Base-by-base conservation (phyloP, 805 yeast species). In the Myxozyma udenii region DNA sequence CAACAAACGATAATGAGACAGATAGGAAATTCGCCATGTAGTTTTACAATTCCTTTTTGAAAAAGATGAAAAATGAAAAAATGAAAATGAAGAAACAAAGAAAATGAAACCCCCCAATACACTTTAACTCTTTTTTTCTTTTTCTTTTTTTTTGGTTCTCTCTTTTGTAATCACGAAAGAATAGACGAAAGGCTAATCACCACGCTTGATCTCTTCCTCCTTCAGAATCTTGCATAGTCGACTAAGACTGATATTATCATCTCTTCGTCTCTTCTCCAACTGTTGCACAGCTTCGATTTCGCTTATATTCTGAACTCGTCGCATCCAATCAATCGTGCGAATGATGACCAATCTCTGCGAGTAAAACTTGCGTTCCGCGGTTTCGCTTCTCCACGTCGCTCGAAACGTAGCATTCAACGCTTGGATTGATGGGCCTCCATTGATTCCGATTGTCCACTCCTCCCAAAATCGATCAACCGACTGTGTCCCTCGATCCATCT, bases 381-480 rank as follows among this genome's bases (percentile, higher is more conserved):
- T 57, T 53, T 72, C 51, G 58, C 63, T 57, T 38, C 77, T 63
- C 78, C 78, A 74, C 32, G 69, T 66, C 44, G 72, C 69, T 4
- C 75, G 75, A 54, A 67, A 73, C 38, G 65, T 66, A 24, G 68
- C 68, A 47, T 74, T 76, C n/a, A 74, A 62, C 16, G 65, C 65
- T 48, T 68, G 66, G 14, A 74, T 69, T 1, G 76, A 67, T 5
- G 75, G 75, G n/a, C 62, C 61, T 1, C 75, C 75, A 50, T 71
- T 65, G 28, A 73, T 64, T 1, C 78, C 78, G 24, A 62, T 61
- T 1, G 68, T 64, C 55, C 72, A 74, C 44, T 74, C 78, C 42
- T 66, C 66, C 74, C 71, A 30, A 67, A 56, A 55, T 21, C 57
- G 35, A 18, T 55, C 61, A 14, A 57, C 61, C 2, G 58, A 25